phyloP scores from a whole-genome alignment of 192 early-diverging fungal species.

The Radiomyces spectabilis region DNA sequence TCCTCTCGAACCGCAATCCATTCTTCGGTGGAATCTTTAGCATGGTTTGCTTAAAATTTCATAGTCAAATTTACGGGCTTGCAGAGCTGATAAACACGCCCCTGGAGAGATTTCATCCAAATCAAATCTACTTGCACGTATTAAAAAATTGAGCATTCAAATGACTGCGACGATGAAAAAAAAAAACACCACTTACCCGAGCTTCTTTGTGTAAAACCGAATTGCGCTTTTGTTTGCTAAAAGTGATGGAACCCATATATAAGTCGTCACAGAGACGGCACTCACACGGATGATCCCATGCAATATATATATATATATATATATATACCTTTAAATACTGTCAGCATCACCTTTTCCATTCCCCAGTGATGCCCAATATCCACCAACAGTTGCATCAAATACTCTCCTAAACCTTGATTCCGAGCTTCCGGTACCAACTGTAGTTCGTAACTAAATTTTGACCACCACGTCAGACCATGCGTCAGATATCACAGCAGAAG shows the following conservation, averaged over 20 bases:
- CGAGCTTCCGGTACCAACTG: slow-evolving; percentile 40
- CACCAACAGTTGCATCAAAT: slow-evolving; percentile 47
- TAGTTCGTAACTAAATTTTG: slow-evolving; percentile 60
- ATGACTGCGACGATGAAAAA: background rate
- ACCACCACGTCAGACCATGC: background rate
- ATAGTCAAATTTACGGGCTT: slow-evolving; percentile 53
- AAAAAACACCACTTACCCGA: slow-evolving; percentile 34
- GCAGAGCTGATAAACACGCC: slow-evolving; percentile 36
- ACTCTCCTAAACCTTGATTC: slow-evolving; percentile 45
- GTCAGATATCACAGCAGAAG: background rate
- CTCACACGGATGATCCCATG: background rate
- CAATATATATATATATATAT: background rate
- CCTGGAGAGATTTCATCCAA: slow-evolving; percentile 62
- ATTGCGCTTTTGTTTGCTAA: slow-evolving; percentile 52
- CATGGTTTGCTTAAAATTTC: slow-evolving; percentile 54
- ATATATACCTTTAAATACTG: slow-evolving; percentile 56
- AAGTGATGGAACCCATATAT: no score
- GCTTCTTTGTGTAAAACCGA: slow-evolving; percentile 46
- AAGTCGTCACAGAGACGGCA: no score
- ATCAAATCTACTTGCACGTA: slow-evolving; percentile 31
- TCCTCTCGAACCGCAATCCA: no score
- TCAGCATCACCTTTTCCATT: slow-evolving; percentile 62
- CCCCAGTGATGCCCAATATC: slow-evolving; percentile 36
- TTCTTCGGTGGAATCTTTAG: no score
- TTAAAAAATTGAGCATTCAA: background rate